These are phyloP conservation scores for Somion occarium DNA, from an alignment of 1,284 basidiomycete genomes.

Conservation along the genomic window DNA sequence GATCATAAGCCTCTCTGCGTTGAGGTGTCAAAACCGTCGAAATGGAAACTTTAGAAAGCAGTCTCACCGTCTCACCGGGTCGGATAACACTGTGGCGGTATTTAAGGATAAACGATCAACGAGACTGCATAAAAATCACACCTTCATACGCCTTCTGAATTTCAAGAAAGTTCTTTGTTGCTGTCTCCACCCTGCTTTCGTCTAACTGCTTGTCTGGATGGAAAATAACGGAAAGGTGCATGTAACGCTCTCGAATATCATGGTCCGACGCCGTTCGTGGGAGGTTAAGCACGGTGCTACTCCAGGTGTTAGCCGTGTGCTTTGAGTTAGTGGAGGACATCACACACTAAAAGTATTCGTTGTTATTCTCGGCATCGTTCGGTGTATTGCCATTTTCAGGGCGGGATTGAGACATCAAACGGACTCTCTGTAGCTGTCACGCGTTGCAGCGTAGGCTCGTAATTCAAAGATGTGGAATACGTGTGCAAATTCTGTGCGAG, in stretches of 20 bases:
- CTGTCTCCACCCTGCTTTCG: slow-evolving; percentile 49
- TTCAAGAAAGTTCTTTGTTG: slow-evolving; percentile 64
- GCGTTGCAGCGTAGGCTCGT: too few species aligned
- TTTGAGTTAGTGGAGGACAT: not conserved
- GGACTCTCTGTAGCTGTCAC: too few species aligned
- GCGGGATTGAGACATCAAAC: too few species aligned
- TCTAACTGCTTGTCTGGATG: slow-evolving; percentile 83
- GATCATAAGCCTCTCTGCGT: slow-evolving; percentile 63
- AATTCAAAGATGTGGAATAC: too few species aligned
- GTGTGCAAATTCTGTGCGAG: too few species aligned
- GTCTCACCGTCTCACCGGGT: slow-evolving; percentile 64
- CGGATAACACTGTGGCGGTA: slow-evolving; percentile 55
- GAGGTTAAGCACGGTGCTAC: slow-evolving; percentile 65
- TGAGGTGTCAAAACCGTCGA: slow-evolving; percentile 11
- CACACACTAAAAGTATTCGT: slow-evolving; percentile 4
- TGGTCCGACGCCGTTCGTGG: slow-evolving; percentile 55
- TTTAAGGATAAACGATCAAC: slow-evolving; percentile 9
- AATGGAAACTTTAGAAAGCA: slow-evolving; percentile 6
- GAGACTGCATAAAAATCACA: slow-evolving; percentile 20
- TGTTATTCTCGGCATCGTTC: too few species aligned
- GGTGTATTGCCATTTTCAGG: too few species aligned
- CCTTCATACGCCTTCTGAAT: slow-evolving; percentile 79
- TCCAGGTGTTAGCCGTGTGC: too few species aligned
- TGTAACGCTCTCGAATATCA: slow-evolving; percentile 72
- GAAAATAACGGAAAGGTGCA: slow-evolving; percentile 69